Conservation (phyloP, 495 filamentous ascomycete genomes). For the Cercophora newfieldiana region DNA sequence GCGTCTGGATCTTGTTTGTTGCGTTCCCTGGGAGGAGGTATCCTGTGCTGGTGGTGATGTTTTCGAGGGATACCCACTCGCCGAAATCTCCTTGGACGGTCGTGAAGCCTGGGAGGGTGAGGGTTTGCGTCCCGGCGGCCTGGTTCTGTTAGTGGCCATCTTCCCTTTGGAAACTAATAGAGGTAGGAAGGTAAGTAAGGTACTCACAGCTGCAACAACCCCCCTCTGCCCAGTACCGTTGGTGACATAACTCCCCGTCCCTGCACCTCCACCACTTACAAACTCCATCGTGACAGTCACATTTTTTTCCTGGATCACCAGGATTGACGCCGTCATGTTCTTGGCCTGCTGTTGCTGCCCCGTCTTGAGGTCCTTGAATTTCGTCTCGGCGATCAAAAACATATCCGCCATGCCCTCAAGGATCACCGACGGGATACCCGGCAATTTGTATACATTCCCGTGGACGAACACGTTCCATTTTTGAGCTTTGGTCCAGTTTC, state of each 20-base stretch:
- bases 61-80: slow-evolving; percentile 58
- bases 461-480: slow-evolving; percentile 77
- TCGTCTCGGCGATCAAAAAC: slow-evolving; percentile 66
- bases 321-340: slow-evolving; percentile 71
- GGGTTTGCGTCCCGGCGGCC: slow-evolving; percentile 54
- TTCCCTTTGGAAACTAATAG: slow-evolving; percentile 1
- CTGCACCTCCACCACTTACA: slow-evolving; percentile 45
- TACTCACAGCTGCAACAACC: slow-evolving; percentile 37
- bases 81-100: slow-evolving; percentile 71
- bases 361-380: slow-evolving; percentile 57
- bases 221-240: no score
- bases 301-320: slow-evolving; percentile 66
- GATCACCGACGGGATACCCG: slow-evolving; percentile 60
- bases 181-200: not conserved
- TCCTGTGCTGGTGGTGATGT: slow-evolving; percentile 47
- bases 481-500: slow-evolving; percentile 67
- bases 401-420: slow-evolving; percentile 67
- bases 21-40: slow-evolving; percentile 58
- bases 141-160: slow-evolving; percentile 23
- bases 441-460: slow-evolving; percentile 77
- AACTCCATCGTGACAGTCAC: slow-evolving; percentile 65
- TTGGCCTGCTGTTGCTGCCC: slow-evolving; percentile 64
- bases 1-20: slow-evolving; percentile 59
- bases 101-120: slow-evolving; percentile 57
- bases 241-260: no score